Conservation (phyloP, 2,329 filamentous ascomycete genomes). For the Cladosporium sp. region DNA sequence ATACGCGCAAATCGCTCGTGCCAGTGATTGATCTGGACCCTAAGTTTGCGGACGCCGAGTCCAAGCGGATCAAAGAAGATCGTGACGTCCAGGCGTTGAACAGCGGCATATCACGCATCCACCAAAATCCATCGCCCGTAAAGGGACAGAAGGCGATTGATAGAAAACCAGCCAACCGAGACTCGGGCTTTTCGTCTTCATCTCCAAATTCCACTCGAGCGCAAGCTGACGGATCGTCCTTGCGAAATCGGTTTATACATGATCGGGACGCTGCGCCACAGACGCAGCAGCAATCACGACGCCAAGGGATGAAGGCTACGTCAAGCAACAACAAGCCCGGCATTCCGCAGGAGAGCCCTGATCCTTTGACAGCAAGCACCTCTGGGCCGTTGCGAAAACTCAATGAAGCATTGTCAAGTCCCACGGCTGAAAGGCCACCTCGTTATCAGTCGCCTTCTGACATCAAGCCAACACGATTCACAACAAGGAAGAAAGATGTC, state of each 20-base stretch:
- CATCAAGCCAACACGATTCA: neutral
- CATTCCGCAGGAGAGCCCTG: neutral
- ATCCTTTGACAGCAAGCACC: neutral
- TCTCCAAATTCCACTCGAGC: too few relatives aligned
- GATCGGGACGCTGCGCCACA: neutral
- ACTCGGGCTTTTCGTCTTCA: too few relatives aligned
- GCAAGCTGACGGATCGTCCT: too few relatives aligned
- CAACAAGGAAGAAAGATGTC: neutral
- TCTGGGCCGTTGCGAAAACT: too few relatives aligned
- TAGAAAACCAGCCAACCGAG: too few relatives aligned
- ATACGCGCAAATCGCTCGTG: too few relatives aligned
- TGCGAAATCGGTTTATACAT: neutral
- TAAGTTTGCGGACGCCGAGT: neutral
- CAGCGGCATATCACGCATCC: neutral
- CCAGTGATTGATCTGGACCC: too few relatives aligned
- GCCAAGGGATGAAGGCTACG: neutral
- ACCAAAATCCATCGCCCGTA: too few relatives aligned
- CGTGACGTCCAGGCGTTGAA: neutral
- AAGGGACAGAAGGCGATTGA: too few relatives aligned
- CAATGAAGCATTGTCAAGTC: too few relatives aligned
- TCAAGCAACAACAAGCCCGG: neutral
- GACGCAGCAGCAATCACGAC: neutral
- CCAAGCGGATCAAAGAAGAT: neutral
- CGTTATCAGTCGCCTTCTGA: neutral
- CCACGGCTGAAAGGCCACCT: neutral